Evolutionary conservation across 768 basidiomycete species (phyloP), one percentile per base, ranked within the genome.

Genomic region (Boletus subparvulus): DNA sequence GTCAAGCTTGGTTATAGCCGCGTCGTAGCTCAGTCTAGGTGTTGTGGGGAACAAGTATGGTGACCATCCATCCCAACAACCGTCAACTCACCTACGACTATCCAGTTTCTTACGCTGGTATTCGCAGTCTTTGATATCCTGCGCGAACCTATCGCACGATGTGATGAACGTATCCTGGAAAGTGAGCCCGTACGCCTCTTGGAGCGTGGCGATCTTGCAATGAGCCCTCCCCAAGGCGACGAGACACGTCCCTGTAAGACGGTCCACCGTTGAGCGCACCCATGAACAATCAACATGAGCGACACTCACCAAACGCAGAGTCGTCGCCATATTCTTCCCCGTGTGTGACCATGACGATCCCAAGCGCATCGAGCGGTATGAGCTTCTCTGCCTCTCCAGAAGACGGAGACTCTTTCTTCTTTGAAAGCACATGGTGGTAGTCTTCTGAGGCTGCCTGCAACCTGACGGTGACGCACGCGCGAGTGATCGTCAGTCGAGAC

Each of bases 111-210:
- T 96, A 59, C 85, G 82, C 58, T 88, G 79, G 6, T 76, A 67
- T 55, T 93, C 88, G 60, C 90, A 95, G 53, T 94, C 93, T 66
- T 87, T 91, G 67, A 96, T 86, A 30, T 90, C 86, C 10, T 85
- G 88, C 16, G 77, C 77, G 49, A 87, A 86, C 42, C 73, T 78
- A 59, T 85, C 79, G 51, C 94, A 76, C 2, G 89, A 85, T 0
- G 78, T 64, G 26, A 94, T 68, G 65, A 89, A 94, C 6, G 85
- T 86, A 64, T 90, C 90, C 35, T 80, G 81, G 54, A 96, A 81
- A 7, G 83, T 82, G 54, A 86, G 70, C 0, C 87, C 87, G 65
- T 83, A 92, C 0, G 87, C 82, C 64, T 95, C 92, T 69, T 97
- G 94, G 14, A 93, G 77, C 16, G 84, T 85, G 10, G 94, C 93